These are phyloP conservation scores for Pestalotiopsis sp. DNA, from an alignment of 2,329 filamentous ascomycete species.

Conservation along the genomic window DNA sequence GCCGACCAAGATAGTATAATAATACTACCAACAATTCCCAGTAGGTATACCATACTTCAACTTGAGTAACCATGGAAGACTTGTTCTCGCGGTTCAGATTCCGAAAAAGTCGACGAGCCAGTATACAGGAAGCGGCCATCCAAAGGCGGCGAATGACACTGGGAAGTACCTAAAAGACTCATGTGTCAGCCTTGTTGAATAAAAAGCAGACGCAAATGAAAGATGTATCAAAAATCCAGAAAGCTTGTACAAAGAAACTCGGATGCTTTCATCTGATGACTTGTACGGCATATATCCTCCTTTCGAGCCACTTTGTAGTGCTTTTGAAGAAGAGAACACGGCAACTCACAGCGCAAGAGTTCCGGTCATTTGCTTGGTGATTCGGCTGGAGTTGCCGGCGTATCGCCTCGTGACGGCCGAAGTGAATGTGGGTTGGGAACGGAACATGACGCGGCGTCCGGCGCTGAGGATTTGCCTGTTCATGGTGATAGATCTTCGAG, in stretches of 20 bases:
- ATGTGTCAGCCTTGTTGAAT: not conserved
- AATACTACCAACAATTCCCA: not conserved
- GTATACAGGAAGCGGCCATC: constrained; percentile 1
- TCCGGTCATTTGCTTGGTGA: not conserved
- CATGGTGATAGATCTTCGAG: not conserved
- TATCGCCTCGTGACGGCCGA: not conserved
- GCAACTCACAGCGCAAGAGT: not conserved
- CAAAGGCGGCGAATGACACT: not conserved
- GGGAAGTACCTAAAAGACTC: not conserved
- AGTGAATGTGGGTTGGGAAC: not conserved
- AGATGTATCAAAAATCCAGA: no score
- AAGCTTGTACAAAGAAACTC: not conserved
- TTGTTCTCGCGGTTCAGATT: not conserved
- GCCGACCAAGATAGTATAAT: no score
- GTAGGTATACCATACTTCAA: not conserved
- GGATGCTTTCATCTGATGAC: no score
- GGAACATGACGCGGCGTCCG: constrained; percentile 3
- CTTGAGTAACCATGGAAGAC: not conserved
- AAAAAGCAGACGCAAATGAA: no score
- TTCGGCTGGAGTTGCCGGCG: not conserved
- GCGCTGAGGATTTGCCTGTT: constrained; percentile 4
- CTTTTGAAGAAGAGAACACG: not conserved
- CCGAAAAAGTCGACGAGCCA: constrained; percentile 7
- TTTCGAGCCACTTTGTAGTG: not conserved
- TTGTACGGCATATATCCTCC: no score